Evolutionary conservation across 2,329 filamentous ascomycete genomes (phyloP).

Genomic region (Lasiodiplodia sp.): DNA sequence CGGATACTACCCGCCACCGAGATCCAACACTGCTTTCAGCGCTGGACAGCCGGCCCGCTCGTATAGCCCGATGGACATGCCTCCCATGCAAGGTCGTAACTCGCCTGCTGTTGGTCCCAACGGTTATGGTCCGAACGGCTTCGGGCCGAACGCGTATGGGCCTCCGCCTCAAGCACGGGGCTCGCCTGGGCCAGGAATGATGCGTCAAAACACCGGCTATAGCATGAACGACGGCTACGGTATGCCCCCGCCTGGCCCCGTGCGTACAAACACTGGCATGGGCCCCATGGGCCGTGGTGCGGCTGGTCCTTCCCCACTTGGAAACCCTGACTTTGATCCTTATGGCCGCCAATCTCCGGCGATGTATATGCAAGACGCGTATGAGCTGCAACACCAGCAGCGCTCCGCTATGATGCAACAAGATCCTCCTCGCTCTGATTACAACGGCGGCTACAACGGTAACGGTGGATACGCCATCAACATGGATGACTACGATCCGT

Average conservation of each 20-base stretch:
- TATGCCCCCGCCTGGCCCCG: conserved; percentile 18
- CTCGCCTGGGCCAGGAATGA: conserved; percentile 37
- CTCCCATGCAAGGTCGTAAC: conserved; percentile 34
- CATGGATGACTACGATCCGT: conserved; percentile 25
- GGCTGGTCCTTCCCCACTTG: conserved; percentile 13
- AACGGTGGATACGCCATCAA: background rate
- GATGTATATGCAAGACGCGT: conserved; percentile 21
- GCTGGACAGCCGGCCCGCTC: conserved; percentile 13
- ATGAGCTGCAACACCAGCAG: conserved; percentile 28
- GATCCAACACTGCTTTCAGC: conserved; percentile 24
- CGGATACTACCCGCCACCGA: conserved; percentile 16
- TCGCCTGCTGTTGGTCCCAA: conserved; percentile 12
- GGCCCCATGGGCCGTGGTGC: conserved; percentile 15
- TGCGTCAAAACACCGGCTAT: conserved; percentile 36
- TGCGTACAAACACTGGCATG: conserved; percentile 28
- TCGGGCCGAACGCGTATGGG: conserved; percentile 31
- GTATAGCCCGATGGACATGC: conserved; percentile 38
- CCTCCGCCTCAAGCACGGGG: conserved; percentile 43
- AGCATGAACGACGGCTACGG: conserved; percentile 30
- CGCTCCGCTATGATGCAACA: background rate
- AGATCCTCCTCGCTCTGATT: background rate
- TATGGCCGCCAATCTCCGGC: conserved; percentile 38
- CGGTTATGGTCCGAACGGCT: conserved; percentile 25
- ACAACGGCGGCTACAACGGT: background rate
- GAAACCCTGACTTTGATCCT: conserved; percentile 11